phyloP scores from a whole-genome alignment of 2,329 filamentous ascomycete species.

The Fusarium sp. region DNA sequence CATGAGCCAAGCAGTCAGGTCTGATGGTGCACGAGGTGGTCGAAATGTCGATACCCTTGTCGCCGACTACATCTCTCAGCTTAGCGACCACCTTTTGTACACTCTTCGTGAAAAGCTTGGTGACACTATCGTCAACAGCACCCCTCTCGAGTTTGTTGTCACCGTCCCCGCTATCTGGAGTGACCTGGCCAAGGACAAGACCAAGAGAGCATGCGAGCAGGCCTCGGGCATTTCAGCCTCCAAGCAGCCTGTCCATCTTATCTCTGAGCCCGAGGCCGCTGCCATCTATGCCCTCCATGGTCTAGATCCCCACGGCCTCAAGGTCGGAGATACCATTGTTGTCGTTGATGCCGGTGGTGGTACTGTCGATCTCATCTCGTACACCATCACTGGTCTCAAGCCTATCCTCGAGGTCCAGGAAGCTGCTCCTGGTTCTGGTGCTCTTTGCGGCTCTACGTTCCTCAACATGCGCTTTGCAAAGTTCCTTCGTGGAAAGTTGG shows the following conservation, averaged over 20 bases:
- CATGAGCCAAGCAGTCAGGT: constrained; percentile 46
- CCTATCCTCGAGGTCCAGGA: constrained; percentile 60
- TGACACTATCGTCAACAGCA: constrained; percentile 54
- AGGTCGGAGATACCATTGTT: constrained; percentile 59
- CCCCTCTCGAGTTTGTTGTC: constrained; percentile 61
- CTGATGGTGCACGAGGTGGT: constrained; percentile 44
- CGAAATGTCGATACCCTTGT: constrained; percentile 55
- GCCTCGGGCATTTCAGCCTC: constrained; percentile 48
- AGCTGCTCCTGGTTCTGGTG: constrained; percentile 58
- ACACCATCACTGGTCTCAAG: constrained; percentile 57
- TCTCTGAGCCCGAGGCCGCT: constrained; percentile 64
- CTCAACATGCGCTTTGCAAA: constrained; percentile 59
- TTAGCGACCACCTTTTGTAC: constrained; percentile 58
- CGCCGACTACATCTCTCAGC: constrained; percentile 60
- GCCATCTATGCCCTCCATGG: constrained; percentile 59
- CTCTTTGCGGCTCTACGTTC: constrained; percentile 59
- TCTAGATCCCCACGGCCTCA: constrained; percentile 53
- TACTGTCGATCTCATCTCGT: constrained; percentile 64
- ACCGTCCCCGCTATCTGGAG: constrained; percentile 70
- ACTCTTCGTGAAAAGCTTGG: constrained; percentile 58
- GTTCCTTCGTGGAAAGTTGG: constrained; percentile 55
- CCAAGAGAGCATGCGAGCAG: constrained; percentile 56
- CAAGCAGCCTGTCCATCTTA: constrained; percentile 52
- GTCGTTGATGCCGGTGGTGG: constrained; percentile 66
- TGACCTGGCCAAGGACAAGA: constrained; percentile 63